Percentiles rank a stretch among this genome's conserved stretches.
Evolutionary conservation across 805 yeast genomes (phyloP).

Genomic region (Saccharomyces jurei): DNA sequence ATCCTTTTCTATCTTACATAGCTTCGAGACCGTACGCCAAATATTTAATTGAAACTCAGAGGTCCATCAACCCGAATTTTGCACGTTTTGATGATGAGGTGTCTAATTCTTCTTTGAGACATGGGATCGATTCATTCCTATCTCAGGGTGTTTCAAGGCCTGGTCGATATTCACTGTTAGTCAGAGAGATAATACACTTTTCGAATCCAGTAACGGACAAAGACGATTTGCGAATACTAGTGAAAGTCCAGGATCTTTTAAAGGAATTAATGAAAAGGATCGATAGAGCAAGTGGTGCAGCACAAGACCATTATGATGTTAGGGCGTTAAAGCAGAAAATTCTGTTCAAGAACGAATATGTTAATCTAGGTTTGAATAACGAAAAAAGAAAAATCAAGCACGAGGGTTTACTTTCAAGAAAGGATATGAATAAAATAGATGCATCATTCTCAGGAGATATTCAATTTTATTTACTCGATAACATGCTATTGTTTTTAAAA

Average conservation of each 20-base stretch:
- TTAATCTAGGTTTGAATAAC: slow-evolving; percentile 70
- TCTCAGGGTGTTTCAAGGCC: slow-evolving; percentile 91
- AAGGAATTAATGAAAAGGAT: slow-evolving; percentile 59
- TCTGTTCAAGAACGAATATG: slow-evolving; percentile 71
- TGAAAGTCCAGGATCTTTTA: slow-evolving; percentile 63
- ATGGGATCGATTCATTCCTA: slow-evolving; percentile 77
- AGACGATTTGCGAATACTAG: slow-evolving; percentile 38
- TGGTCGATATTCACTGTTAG: slow-evolving; percentile 77
- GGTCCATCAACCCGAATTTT: slow-evolving; percentile 75
- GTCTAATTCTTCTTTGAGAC: slow-evolving; percentile 47
- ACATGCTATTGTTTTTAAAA: slow-evolving; percentile 72
- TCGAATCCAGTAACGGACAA: slow-evolving; percentile 59
- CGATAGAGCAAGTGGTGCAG: slow-evolving; percentile 80
- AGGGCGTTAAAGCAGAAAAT: slow-evolving; percentile 75
- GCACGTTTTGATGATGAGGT: slow-evolving; percentile 80
- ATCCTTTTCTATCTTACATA: slow-evolving; percentile 83
- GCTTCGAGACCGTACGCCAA: slow-evolving; percentile 90
- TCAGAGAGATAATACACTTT: slow-evolving; percentile 76
- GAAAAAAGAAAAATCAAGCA: slow-evolving; percentile 59
- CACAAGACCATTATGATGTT: slow-evolving; percentile 80
- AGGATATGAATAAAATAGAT: slow-evolving; percentile 17
- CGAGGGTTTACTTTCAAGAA: slow-evolving; percentile 23
- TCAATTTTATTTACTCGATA: slow-evolving; percentile 77
- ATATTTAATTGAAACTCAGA: slow-evolving; percentile 86
- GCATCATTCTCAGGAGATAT: slow-evolving; percentile 45